These are phyloP conservation scores for Schizochytrium sp. DNA, from an alignment of 108 stramenopile genomes.

Conservation along the genomic window DNA sequence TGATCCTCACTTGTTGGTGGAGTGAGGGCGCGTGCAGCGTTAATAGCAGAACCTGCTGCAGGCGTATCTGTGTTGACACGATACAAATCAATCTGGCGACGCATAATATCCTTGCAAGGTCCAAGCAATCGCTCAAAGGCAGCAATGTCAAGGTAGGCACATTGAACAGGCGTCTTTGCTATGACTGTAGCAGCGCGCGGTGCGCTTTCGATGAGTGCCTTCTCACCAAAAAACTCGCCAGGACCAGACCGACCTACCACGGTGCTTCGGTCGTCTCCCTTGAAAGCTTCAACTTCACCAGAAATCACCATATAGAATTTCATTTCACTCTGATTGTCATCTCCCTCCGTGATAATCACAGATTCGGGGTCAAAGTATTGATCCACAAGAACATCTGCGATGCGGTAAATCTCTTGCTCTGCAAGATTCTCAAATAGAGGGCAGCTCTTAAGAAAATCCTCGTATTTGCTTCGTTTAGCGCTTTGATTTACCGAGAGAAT, in stretches of 20 bases:
- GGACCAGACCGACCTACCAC: background rate
- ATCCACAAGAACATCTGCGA: conserved; percentile 56
- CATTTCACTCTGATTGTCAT: conserved; percentile 15
- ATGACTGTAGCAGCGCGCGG: conserved; percentile 42
- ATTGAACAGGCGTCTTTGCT: background rate
- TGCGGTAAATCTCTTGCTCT: conserved; percentile 64
- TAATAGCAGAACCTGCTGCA: background rate
- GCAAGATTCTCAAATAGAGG: conserved; percentile 79
- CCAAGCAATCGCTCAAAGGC: conserved; percentile 49
- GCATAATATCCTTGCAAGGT: conserved; percentile 46
- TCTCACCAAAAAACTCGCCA: conserved; percentile 49
- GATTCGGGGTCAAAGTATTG: conserved; percentile 1
- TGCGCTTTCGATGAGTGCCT: conserved; percentile 52
- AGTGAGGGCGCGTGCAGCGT: conserved; percentile 34
- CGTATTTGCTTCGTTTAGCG: conserved; percentile 79
- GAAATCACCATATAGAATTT: conserved; percentile 45
- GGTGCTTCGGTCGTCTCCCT: conserved; percentile 9
- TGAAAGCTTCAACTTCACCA: conserved; percentile 23
- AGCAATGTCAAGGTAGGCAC: conserved; percentile 41
- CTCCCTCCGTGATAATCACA: conserved; percentile 2
- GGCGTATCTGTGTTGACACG: background rate
- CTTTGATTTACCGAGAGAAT: conserved; percentile 78
- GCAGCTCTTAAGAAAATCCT: conserved; percentile 78
- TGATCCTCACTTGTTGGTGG: background rate
- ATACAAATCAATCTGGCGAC: conserved; percentile 5